A percentile compares a stretch with the other conserved stretches of the same genome.
phyloP scores from a whole-genome alignment of 2,329 filamentous ascomycete species.

The Hymenoscyphus infarciens region DNA sequence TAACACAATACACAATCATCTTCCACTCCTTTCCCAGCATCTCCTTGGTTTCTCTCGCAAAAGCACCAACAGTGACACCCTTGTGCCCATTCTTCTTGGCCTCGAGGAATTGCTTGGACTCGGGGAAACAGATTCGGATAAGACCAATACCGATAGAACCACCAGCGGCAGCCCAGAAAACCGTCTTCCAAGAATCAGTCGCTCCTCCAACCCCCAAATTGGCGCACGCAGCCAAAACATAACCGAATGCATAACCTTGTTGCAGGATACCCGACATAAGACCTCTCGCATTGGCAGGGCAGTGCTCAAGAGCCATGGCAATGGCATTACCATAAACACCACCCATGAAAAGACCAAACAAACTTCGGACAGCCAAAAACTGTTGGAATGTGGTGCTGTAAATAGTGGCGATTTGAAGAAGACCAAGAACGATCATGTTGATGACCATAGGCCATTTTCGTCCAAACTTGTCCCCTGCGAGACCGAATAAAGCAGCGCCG shows the following conservation, averaged over 20 bases:
- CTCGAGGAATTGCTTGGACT: constrained; percentile 71
- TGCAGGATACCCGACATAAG: constrained; percentile 30
- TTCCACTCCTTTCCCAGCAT: constrained; percentile 72
- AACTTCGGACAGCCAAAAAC: constrained; percentile 68
- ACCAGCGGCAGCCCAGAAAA: constrained; percentile 48
- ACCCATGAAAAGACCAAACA: constrained; percentile 77
- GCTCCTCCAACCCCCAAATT: constrained; percentile 68
- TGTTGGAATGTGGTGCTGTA: constrained; percentile 27
- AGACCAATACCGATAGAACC: constrained; percentile 67
- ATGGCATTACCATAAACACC: constrained; percentile 74
- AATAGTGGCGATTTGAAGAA: constrained; percentile 55
- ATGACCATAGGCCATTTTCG: constrained; percentile 80
- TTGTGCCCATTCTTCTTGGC: constrained; percentile 59
- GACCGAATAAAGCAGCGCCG: constrained; percentile 71
- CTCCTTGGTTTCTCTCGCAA: constrained; percentile 65
- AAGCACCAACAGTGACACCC: constrained; percentile 45
- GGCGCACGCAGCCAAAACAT: constrained; percentile 41
- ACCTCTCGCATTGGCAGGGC: constrained; percentile 28
- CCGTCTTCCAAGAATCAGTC: constrained; percentile 60
- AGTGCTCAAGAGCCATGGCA: constrained; percentile 66
- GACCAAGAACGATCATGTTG: constrained; percentile 71
- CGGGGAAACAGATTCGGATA: constrained; percentile 65
- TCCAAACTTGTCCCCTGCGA: constrained; percentile 73
- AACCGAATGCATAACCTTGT: constrained; percentile 30
- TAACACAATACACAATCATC: constrained; percentile 71